phyloP scores from a whole-genome alignment of 1,284 basidiomycete genomes.

The Trichosporon asahii region DNA sequence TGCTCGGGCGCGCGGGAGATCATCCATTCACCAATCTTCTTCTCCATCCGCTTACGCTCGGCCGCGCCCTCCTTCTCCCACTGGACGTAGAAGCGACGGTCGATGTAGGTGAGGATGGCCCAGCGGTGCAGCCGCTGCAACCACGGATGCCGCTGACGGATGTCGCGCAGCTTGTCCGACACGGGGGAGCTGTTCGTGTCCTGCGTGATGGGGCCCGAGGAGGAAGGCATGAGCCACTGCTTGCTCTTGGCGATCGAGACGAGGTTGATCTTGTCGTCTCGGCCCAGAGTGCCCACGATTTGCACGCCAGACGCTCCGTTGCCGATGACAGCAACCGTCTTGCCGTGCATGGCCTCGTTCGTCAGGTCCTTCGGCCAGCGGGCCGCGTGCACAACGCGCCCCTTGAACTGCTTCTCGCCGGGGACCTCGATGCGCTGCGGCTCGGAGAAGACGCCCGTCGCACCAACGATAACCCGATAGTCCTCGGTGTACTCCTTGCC shows the following conservation, averaged over 20 bases:
- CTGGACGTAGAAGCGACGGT: constrained; percentile 18
- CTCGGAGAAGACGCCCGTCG: constrained; percentile 32
- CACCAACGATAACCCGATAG: constrained; percentile 28
- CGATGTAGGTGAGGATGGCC: constrained; percentile 9
- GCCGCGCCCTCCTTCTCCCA: constrained; percentile 9
- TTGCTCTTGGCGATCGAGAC: constrained; percentile 10
- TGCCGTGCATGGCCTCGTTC: constrained; percentile 22
- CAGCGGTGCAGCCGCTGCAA: constrained; percentile 10
- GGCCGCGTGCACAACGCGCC: constrained; percentile 26
- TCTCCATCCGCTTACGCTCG: constrained; percentile 8
- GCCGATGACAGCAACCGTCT: constrained; percentile 23
- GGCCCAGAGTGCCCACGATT: constrained; percentile 16
- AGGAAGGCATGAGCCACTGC: constrained; percentile 19
- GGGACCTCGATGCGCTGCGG: constrained; percentile 25
- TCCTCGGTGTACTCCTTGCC: constrained; percentile 8
- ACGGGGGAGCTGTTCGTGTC: constrained; percentile 16
- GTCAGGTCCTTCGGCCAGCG: constrained; percentile 29
- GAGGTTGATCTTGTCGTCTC: constrained; percentile 16
- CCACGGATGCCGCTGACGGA: not conserved
- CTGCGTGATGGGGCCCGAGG: not conserved
- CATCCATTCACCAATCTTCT: constrained; percentile 7
- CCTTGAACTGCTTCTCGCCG: constrained; percentile 28
- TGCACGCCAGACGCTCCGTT: constrained; percentile 21
- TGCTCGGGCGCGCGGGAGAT: constrained; percentile 2
- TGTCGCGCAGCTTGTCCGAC: not conserved